Evolutionary conservation across 139 green algal genomes (phyloP).

Genomic region (Penium margaritaceum): DNA sequence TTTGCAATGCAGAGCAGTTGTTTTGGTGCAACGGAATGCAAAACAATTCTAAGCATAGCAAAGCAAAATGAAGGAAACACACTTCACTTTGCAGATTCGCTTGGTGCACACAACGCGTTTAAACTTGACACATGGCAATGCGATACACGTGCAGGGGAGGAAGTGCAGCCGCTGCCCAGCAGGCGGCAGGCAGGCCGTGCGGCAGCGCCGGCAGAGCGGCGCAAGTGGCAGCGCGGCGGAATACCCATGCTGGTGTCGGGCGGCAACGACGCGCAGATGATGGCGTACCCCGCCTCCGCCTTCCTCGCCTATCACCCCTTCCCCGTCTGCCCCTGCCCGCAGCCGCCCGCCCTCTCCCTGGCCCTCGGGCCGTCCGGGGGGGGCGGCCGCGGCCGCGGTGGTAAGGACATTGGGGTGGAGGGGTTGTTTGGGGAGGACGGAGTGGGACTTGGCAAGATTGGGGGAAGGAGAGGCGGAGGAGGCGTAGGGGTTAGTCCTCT

Average conservation of each 20-base stretch:
- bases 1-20: too few species aligned
- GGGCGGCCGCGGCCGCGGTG: slow-evolving; percentile 5
- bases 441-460: too few species aligned
- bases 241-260: slow-evolving; percentile 62
- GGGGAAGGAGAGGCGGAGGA: not conserved
- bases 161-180: not conserved
- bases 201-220: not conserved
- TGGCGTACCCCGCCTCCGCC: slow-evolving; percentile 52
- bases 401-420: not conserved
- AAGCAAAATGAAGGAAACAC: too few species aligned
- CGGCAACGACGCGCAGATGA: slow-evolving; percentile 68
- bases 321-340: slow-evolving; percentile 58
- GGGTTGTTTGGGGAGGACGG: too few species aligned
- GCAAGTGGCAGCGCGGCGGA: not conserved
- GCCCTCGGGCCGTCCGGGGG: not conserved
- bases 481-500: slow-evolving; percentile 5
- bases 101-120: too few species aligned
- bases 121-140: too few species aligned
- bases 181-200: not conserved
- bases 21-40: too few species aligned
- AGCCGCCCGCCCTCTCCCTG: slow-evolving; percentile 60
- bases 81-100: too few species aligned
- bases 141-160: too few species aligned
- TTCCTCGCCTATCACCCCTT: slow-evolving; percentile 54
- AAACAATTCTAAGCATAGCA: too few species aligned